Conservation (phyloP, 148 eudicot genomes). For the Dysphania ambrosioides region DNA sequence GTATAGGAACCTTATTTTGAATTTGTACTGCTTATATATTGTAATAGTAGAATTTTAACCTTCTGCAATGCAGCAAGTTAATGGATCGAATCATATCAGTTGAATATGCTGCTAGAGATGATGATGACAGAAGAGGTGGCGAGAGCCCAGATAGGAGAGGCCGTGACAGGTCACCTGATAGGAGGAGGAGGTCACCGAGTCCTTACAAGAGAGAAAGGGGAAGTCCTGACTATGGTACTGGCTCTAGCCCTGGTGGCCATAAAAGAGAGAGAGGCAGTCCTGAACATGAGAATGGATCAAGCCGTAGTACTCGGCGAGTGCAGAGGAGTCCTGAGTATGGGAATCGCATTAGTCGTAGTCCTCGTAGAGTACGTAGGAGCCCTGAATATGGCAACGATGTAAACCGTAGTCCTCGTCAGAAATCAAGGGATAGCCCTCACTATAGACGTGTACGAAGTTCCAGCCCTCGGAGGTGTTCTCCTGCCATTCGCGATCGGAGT, state of each 20-base stretch:
- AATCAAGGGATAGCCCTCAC: slow-evolving; percentile 50
- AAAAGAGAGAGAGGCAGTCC: slow-evolving; percentile 63
- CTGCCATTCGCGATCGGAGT: slow-evolving; percentile 22
- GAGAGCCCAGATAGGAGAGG: slow-evolving; percentile 59
- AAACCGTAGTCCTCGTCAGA: slow-evolving; percentile 44
- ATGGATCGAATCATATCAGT: slow-evolving; percentile 79
- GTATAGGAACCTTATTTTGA: neutral
- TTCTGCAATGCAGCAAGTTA: slow-evolving; percentile 54
- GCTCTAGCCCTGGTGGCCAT: slow-evolving; percentile 44
- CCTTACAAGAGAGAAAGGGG: slow-evolving; percentile 48
- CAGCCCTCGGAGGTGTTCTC: slow-evolving; percentile 41
- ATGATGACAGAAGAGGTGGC: slow-evolving; percentile 59
- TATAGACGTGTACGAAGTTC: slow-evolving; percentile 47
- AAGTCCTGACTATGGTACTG: slow-evolving; percentile 57
- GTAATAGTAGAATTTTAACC: neutral
- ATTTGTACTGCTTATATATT: neutral
- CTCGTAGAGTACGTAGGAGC: slow-evolving; percentile 37
- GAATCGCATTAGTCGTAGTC: slow-evolving; percentile 44
- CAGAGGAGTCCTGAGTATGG: slow-evolving; percentile 67
- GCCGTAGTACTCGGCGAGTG: slow-evolving; percentile 46
- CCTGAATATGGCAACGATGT: slow-evolving; percentile 53
- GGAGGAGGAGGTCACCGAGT: slow-evolving; percentile 58
- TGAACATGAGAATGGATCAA: slow-evolving; percentile 45
- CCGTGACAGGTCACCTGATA: slow-evolving; percentile 62
- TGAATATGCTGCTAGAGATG: slow-evolving; percentile 70